These are phyloP conservation scores for Coniochaeta sp. DNA, from an alignment of 2,329 filamentous ascomycete species.

Conservation along the genomic window DNA sequence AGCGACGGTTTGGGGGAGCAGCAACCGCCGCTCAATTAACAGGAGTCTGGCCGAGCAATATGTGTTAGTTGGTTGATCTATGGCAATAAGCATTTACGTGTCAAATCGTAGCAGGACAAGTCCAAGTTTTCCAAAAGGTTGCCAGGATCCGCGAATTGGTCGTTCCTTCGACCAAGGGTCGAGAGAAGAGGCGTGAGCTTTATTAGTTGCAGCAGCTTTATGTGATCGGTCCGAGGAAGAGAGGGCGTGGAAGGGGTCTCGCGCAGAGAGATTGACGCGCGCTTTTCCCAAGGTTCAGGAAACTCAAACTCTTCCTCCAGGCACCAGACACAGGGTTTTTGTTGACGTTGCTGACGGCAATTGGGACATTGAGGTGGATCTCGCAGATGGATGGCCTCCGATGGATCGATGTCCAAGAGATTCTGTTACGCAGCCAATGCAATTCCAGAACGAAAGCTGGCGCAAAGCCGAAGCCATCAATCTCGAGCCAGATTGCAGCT, in stretches of 20 bases:
- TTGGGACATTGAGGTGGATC: background rate
- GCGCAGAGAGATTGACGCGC: background rate
- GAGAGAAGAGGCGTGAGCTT: background rate
- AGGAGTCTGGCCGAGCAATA: background rate
- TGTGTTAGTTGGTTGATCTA: background rate
- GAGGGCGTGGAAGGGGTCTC: background rate
- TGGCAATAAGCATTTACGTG: background rate
- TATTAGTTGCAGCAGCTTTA: background rate
- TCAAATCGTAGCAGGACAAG: background rate
- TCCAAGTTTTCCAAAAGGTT: background rate
- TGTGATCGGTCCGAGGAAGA: background rate
- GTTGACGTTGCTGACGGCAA: background rate
- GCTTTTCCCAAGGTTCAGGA: background rate
- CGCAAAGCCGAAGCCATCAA: background rate
- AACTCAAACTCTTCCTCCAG: background rate
- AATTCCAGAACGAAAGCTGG: background rate
- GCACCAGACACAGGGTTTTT: background rate
- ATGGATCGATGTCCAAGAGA: too few relatives aligned
- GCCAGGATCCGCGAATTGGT: background rate
- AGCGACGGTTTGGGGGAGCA: slow-evolving; percentile 1
- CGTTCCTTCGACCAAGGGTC: background rate
- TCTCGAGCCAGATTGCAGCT: background rate
- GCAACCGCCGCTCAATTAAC: slow-evolving; percentile 2
- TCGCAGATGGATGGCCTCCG: background rate
- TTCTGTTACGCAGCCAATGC: background rate